Evolutionary conservation across 2,329 filamentous ascomycete species (phyloP).

Genomic region (Diplocarpon rosae): DNA sequence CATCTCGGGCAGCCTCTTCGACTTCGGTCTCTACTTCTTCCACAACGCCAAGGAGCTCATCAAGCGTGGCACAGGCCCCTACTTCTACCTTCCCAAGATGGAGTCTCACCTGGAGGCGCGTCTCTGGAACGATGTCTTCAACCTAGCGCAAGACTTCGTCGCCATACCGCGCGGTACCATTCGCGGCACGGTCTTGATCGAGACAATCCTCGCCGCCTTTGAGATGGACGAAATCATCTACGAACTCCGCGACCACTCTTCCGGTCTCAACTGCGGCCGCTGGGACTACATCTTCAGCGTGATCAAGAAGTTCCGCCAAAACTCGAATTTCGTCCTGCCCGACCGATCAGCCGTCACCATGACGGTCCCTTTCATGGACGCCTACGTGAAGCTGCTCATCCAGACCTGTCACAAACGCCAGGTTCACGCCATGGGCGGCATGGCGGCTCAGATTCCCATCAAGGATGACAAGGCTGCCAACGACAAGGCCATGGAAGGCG

Average conservation of each 20-base stretch:
- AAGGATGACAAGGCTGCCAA: constrained; percentile 89
- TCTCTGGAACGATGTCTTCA: constrained; percentile 98
- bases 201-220: constrained; percentile 94
- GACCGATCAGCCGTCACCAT: constrained; percentile 89
- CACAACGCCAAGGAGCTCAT: constrained; percentile 90
- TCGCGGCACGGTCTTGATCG: constrained; percentile 88
- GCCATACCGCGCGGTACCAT: constrained; percentile 85
- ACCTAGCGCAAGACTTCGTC: constrained; percentile 86
- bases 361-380: constrained; percentile 97
- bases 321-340: constrained; percentile 84
- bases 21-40: constrained; percentile 98
- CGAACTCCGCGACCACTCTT: constrained; percentile 91
- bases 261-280: constrained; percentile 92
- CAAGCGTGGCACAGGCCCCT: constrained; percentile 74
- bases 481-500: constrained; percentile 85
- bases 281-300: constrained; percentile 99
- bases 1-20: constrained; percentile 85
- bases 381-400: constrained; percentile 93
- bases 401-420: constrained; percentile 95
- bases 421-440: constrained; percentile 98
- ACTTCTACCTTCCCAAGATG: constrained; percentile 98
- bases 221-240: constrained; percentile 99
- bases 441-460: constrained; percentile 98
- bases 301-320: constrained; percentile 98
- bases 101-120: constrained; percentile 94